Evolutionary conservation across 371 early-diverging fungal genomes (phyloP).

Genomic region (Mortierella sp.): DNA sequence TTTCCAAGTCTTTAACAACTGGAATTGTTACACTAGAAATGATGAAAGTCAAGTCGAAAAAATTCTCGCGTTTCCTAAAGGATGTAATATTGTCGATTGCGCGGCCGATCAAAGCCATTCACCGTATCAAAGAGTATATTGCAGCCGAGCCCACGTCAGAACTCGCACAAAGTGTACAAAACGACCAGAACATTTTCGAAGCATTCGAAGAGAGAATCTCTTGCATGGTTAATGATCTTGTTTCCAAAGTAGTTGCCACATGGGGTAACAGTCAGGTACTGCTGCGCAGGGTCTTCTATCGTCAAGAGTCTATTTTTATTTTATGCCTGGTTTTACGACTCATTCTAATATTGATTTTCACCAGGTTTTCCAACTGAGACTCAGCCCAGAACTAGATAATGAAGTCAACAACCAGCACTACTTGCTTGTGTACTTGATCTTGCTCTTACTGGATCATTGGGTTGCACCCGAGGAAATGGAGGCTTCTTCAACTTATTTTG

Average conservation of each 20-base stretch:
- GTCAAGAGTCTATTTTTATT: not conserved
- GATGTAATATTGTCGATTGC: constrained; percentile 34
- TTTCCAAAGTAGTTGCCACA: constrained; percentile 10
- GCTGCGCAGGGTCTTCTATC: not conserved
- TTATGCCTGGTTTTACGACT: not conserved
- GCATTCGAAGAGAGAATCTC: constrained; percentile 32
- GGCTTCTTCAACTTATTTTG: constrained; percentile 36
- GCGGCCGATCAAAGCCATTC: constrained; percentile 44
- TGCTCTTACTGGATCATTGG: constrained; percentile 45
- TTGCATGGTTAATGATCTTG: constrained; percentile 14
- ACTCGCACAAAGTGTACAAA: constrained; percentile 12
- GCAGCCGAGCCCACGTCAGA: constrained; percentile 18
- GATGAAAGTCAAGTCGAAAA: constrained; percentile 22
- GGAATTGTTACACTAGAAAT: constrained; percentile 16
- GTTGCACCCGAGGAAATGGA: constrained; percentile 40
- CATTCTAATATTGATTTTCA: not conserved
- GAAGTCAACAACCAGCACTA: constrained; percentile 55
- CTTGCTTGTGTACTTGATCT: constrained; percentile 30
- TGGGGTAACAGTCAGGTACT: constrained; percentile 34
- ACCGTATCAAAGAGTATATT: constrained; percentile 31
- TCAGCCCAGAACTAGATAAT: constrained; percentile 40
- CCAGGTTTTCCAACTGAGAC: constrained; percentile 30
- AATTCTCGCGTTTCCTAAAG: constrained; percentile 44
- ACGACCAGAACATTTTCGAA: constrained; percentile 15
- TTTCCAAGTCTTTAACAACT: no score